Evolutionary conservation across 192 early-diverging fungal species (phyloP).

Genomic region (Paraglomus occultum): DNA sequence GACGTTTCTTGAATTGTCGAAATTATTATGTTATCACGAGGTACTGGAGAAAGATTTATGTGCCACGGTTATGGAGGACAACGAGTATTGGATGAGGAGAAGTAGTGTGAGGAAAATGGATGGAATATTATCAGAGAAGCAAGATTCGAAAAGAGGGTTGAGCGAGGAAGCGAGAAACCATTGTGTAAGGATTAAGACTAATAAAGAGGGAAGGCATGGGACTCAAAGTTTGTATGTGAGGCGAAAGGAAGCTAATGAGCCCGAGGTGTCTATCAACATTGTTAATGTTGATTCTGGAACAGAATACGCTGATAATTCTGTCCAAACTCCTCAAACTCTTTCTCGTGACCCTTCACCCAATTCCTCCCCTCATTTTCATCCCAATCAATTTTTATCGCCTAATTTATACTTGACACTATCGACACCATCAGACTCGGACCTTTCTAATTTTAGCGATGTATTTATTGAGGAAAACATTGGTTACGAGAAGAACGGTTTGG

Average conservation of each 20-base stretch:
- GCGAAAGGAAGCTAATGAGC: neutral
- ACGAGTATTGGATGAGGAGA: conserved; percentile 23
- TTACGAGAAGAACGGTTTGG: too few species aligned
- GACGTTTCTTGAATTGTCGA: conserved; percentile 57
- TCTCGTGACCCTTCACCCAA: neutral
- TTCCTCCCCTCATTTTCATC: neutral
- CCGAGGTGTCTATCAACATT: neutral
- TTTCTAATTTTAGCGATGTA: too few species aligned
- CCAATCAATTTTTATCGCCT: neutral
- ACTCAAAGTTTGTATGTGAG: neutral
- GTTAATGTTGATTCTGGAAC: neutral
- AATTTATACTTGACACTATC: neutral
- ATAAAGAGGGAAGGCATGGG: neutral
- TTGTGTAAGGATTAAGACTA: neutral
- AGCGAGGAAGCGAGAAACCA: neutral
- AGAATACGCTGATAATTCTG: neutral
- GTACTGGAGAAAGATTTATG: conserved; percentile 54
- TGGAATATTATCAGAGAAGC: neutral
- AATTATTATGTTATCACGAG: conserved; percentile 70
- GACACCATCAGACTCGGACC: too few species aligned
- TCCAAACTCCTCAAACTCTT: neutral
- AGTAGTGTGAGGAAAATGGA: conserved; percentile 17
- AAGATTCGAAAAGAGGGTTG: neutral
- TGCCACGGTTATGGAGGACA: conserved; percentile 25
- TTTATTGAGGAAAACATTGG: too few species aligned